Conservation (phyloP, 805 yeast genomes). For the Nakazawaea anatomiae region DNA sequence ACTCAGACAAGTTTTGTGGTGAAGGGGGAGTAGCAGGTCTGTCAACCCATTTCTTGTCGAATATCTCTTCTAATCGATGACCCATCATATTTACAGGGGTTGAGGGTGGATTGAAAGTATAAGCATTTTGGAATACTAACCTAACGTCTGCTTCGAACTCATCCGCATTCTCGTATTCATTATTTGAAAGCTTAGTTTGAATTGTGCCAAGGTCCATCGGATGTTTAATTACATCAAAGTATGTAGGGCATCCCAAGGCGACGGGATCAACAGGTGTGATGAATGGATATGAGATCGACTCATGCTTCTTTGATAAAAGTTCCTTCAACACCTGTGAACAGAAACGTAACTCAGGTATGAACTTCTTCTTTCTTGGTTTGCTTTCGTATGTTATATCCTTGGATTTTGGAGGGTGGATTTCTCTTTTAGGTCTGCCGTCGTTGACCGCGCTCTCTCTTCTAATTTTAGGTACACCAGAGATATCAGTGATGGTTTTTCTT, state of each 20-base stretch:
- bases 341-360: conserved; percentile 82
- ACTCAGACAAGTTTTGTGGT: conserved; percentile 42
- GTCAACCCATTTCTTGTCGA: conserved; percentile 84
- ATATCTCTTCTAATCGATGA: conserved; percentile 78
- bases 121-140: conserved; percentile 84
- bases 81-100: conserved; percentile 96
- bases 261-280: conserved; percentile 93
- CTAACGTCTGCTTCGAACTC: conserved; percentile 81
- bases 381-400: conserved; percentile 89
- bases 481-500: conserved; percentile 25
- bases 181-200: conserved; percentile 72
- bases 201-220: conserved; percentile 96
- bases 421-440: conserved; percentile 89
- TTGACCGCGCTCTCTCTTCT: conserved; percentile 62
- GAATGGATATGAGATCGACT: conserved; percentile 82
- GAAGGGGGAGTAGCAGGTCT: conserved; percentile 68
- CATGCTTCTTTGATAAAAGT: conserved; percentile 75
- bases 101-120: conserved; percentile 92
- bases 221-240: conserved; percentile 75
- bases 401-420: conserved; percentile 94
- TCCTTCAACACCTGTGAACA: conserved; percentile 81
- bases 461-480: conserved; percentile 52
- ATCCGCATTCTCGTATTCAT: conserved; percentile 83
- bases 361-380: conserved; percentile 87
- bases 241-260: conserved; percentile 87